phyloP scores from a whole-genome alignment of 306 rosid genomes.

The Trifolium repens region DNA sequence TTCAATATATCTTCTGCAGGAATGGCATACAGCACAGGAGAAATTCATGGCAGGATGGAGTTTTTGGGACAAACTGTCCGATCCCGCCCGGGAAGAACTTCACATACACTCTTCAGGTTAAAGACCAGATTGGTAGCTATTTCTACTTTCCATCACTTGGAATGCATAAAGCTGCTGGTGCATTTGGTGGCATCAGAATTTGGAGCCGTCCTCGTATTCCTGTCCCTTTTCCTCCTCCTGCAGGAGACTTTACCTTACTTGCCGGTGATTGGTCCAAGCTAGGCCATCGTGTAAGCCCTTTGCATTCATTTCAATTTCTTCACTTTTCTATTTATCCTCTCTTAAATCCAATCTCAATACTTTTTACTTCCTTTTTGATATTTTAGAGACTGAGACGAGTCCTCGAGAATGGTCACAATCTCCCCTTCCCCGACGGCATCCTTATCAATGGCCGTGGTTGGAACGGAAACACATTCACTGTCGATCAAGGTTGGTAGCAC shows the following conservation, averaged over 20 bases:
- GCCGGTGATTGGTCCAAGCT: slow-evolving; percentile 95
- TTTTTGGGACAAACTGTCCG: slow-evolving; percentile 53
- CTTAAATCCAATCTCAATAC: background rate
- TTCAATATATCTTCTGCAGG: slow-evolving; percentile 54
- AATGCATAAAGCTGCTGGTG: slow-evolving; percentile 57
- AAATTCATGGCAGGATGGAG: slow-evolving; percentile 81
- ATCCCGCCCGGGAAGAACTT: slow-evolving; percentile 53
- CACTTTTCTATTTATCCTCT: background rate
- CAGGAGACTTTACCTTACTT: slow-evolving; percentile 76
- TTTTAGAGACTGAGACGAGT: slow-evolving; percentile 67
- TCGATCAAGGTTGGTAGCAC: slow-evolving; percentile 73
- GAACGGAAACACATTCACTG: slow-evolving; percentile 90
- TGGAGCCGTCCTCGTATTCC: slow-evolving; percentile 96
- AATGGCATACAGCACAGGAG: slow-evolving; percentile 90
- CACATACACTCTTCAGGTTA: slow-evolving; percentile 52
- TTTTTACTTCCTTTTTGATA: background rate
- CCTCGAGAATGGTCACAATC: slow-evolving; percentile 74
- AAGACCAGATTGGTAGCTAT: slow-evolving; percentile 59
- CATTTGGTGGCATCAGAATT: slow-evolving; percentile 65
- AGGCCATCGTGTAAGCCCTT: slow-evolving; percentile 59
- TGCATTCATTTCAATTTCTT: slow-evolving; percentile 29
- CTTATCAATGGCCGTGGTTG: slow-evolving; percentile 93
- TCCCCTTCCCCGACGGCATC: slow-evolving; percentile 89
- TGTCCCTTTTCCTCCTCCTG: slow-evolving; percentile 91
- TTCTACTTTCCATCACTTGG: slow-evolving; percentile 63